phyloP scores from a whole-genome alignment of 2,329 filamentous ascomycete genomes.

The Fusarium tupiense region DNA sequence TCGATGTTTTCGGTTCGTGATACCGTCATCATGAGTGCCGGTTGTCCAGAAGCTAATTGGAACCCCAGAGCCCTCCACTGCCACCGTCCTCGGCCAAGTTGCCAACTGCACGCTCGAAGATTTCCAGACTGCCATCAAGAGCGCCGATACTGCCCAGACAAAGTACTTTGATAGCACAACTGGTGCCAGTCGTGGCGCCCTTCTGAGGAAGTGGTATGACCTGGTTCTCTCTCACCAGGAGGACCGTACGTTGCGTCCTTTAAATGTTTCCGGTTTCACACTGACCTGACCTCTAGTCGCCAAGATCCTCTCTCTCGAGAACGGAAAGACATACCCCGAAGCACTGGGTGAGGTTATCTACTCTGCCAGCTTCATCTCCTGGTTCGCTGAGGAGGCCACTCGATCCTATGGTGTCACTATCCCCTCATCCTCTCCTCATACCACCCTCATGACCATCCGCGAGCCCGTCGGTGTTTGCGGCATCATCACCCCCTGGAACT shows the following conservation, averaged over 20 bases:
- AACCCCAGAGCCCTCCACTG: conserved; percentile 40
- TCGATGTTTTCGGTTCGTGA: conserved; percentile 42
- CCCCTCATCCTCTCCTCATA: conserved; percentile 66
- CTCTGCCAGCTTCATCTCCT: conserved; percentile 62
- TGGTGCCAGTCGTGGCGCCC: conserved; percentile 41
- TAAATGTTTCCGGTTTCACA: neutral
- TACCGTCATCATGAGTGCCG: neutral
- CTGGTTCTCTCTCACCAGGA: conserved; percentile 42
- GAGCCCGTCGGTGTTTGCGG: conserved; percentile 50
- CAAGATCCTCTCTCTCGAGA: conserved; percentile 57
- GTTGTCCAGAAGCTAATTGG: conserved; percentile 2
- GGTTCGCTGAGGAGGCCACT: conserved; percentile 64
- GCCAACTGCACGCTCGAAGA: conserved; percentile 43
- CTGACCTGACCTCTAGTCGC: conserved; percentile 42
- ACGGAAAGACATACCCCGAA: conserved; percentile 66
- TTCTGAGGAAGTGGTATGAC: conserved; percentile 44
- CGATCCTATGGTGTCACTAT: conserved; percentile 68
- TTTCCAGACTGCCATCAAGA: conserved; percentile 42
- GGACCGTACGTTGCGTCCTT: conserved; percentile 35
- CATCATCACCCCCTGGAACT: conserved; percentile 58
- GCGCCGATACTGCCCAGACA: conserved; percentile 40
- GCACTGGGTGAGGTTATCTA: conserved; percentile 65
- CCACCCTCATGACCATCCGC: conserved; percentile 77
- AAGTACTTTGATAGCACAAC: conserved; percentile 43
- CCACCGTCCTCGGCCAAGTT: conserved; percentile 41